phyloP scores from a whole-genome alignment of 352 stramenopile species.

The Phytophthora pseudosyringae region DNA sequence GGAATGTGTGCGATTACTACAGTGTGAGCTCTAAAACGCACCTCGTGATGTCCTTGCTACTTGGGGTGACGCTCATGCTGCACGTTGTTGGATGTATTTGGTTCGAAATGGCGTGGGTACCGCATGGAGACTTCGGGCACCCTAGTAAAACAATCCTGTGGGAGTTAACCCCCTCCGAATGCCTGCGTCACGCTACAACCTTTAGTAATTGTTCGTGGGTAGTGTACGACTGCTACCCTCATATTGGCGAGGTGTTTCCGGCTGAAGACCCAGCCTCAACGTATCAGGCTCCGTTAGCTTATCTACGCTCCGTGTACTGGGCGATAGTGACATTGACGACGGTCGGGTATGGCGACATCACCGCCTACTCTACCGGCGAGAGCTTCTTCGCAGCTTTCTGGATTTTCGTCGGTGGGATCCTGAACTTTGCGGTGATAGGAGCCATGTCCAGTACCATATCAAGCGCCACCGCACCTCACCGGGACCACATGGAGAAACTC shows the following conservation, averaged over 20 bases:
- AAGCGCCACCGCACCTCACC: conserved; percentile 63
- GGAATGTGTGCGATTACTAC: conserved; percentile 65
- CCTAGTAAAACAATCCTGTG: neutral
- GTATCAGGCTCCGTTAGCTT: conserved; percentile 66
- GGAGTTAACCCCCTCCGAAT: conserved; percentile 29
- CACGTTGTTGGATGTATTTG: conserved; percentile 70
- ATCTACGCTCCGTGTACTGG: conserved; percentile 80
- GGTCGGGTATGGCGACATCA: conserved; percentile 81
- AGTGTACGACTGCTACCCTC: conserved; percentile 70
- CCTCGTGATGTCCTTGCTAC: conserved; percentile 52
- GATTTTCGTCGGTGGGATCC: conserved; percentile 76
- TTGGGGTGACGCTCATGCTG: conserved; percentile 60
- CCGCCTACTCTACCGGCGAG: conserved; percentile 73
- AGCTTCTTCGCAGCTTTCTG: conserved; percentile 76
- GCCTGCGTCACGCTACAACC: conserved; percentile 54
- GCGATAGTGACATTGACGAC: conserved; percentile 71
- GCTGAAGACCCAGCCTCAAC: conserved; percentile 41
- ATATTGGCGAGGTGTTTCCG: conserved; percentile 60
- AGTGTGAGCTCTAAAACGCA: conserved; percentile 69
- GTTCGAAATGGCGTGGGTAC: conserved; percentile 69
- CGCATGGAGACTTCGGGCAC: neutral
- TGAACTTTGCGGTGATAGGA: conserved; percentile 82
- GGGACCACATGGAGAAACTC: conserved; percentile 76
- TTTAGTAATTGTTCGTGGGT: conserved; percentile 79
- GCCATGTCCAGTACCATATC: conserved; percentile 85